Evolutionary conservation across 495 filamentous ascomycete species (phyloP).

Genomic region (Zalerion maritima): DNA sequence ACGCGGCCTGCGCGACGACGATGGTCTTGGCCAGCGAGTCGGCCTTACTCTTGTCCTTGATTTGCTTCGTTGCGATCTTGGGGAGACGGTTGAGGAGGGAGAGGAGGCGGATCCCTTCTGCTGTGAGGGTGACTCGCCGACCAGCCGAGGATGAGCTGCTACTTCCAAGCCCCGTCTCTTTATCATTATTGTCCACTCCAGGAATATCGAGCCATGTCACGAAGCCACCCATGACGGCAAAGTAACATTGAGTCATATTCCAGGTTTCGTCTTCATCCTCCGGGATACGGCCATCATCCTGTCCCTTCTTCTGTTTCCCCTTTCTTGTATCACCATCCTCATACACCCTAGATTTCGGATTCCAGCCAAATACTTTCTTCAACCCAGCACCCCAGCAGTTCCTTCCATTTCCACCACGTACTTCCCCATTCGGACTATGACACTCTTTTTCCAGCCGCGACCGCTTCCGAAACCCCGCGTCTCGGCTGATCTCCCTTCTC

Average conservation of each 20-base stretch:
- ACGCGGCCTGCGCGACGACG: slow-evolving; percentile 14
- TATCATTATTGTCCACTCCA: too few species aligned
- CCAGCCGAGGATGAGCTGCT: not conserved
- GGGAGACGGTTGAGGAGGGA: slow-evolving; percentile 1
- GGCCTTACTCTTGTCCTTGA: slow-evolving; percentile 17
- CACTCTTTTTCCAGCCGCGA: too few species aligned
- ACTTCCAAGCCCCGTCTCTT: too few species aligned
- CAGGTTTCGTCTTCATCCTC: too few species aligned
- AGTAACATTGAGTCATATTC: slow-evolving; percentile 6
- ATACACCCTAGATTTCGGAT: not conserved
- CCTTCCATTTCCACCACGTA: too few species aligned
- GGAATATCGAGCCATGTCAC: slow-evolving; percentile 1
- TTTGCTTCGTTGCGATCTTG: slow-evolving; percentile 1
- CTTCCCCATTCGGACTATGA: too few species aligned
- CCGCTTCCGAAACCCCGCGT: too few species aligned
- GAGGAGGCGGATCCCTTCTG: slow-evolving; percentile 3
- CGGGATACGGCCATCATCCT: too few species aligned
- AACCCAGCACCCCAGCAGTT: too few species aligned
- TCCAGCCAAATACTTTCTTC: too few species aligned
- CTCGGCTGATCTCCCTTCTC: slow-evolving; percentile 1
- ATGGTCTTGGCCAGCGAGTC: slow-evolving; percentile 15
- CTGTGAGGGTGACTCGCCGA: slow-evolving; percentile 2
- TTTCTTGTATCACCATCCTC: too few species aligned
- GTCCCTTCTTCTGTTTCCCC: too few species aligned
- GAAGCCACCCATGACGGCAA: slow-evolving; percentile 9